Evolutionary conservation across 2,329 filamentous ascomycete genomes (phyloP).

Genomic region (Tolypocladium ovalisporum): DNA sequence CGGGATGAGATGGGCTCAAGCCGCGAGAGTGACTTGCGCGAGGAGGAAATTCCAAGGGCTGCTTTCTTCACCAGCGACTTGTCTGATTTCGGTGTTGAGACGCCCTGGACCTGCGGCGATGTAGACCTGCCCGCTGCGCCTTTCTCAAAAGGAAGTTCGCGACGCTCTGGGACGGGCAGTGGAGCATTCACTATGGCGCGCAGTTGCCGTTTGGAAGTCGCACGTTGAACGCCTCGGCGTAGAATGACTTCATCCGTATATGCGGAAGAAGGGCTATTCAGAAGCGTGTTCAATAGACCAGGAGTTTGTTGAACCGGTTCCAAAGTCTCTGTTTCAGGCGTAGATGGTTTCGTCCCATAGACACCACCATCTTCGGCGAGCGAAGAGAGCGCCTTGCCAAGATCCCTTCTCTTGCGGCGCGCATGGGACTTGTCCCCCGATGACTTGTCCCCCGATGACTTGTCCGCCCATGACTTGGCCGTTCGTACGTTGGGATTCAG

Average conservation of each 20-base stretch:
- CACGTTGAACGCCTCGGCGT: slow-evolving; percentile 10
- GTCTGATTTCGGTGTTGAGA: slow-evolving; percentile 3
- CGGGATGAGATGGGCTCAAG: slow-evolving; percentile 10
- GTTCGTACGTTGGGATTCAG: slow-evolving; percentile 22
- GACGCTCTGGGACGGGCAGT: slow-evolving; percentile 25
- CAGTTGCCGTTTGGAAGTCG: slow-evolving; percentile 5
- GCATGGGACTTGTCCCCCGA: slow-evolving; percentile 10
- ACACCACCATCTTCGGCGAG: slow-evolving; percentile 38
- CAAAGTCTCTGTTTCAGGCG: slow-evolving; percentile 2
- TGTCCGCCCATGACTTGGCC: slow-evolving; percentile 11
- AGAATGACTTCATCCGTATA: slow-evolving; percentile 9
- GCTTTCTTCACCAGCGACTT: slow-evolving; percentile 7
- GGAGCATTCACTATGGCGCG: slow-evolving; percentile 6
- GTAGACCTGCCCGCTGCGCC: slow-evolving; percentile 3
- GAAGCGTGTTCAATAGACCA: slow-evolving; percentile 20
- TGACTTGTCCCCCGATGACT: too few species aligned
- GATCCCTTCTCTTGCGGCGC: slow-evolving; percentile 9
- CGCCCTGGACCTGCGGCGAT: not conserved
- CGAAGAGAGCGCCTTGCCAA: slow-evolving; percentile 26
- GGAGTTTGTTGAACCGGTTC: slow-evolving; percentile 6
- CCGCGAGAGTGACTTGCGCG: slow-evolving; percentile 1
- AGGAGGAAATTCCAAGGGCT: slow-evolving; percentile 7
- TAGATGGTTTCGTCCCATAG: slow-evolving; percentile 1
- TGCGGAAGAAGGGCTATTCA: slow-evolving; percentile 14
- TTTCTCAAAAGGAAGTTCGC: slow-evolving; percentile 29